Conservation (phyloP, 2,329 filamentous ascomycete species). For the Fusarium chaquense region DNA sequence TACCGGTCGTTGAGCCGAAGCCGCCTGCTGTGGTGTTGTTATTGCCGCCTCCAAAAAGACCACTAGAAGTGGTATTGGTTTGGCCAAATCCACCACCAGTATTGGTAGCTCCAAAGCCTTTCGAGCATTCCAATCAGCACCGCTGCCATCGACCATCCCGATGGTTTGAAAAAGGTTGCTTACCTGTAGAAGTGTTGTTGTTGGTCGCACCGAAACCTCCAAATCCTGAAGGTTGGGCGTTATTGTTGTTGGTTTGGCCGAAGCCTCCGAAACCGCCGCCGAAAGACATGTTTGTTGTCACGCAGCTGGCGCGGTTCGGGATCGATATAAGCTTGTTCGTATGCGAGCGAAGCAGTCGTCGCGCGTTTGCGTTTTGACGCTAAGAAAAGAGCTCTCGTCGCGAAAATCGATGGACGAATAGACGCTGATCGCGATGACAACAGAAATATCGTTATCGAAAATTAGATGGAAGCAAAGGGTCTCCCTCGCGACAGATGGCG, state of each 20-base stretch:
- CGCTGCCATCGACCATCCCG: constrained; percentile 37
- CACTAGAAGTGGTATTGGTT: constrained; percentile 48
- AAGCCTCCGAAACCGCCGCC: constrained; percentile 64
- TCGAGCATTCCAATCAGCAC: constrained; percentile 45
- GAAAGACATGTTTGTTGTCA: constrained; percentile 64
- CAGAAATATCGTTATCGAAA: constrained; percentile 13
- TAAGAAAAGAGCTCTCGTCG: constrained; percentile 31
- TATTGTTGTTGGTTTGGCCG: constrained; percentile 64
- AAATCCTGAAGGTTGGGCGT: constrained; percentile 62
- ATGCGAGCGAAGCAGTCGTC: constrained; percentile 33
- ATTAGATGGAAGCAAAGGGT: constrained; percentile 2
- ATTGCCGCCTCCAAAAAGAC: constrained; percentile 60
- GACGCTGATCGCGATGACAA: constrained; percentile 14
- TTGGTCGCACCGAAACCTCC: constrained; percentile 65
- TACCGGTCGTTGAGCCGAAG: constrained; percentile 54
- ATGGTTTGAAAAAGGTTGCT: constrained; percentile 49
- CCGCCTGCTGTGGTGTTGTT: constrained; percentile 50
- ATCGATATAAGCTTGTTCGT: constrained; percentile 30
- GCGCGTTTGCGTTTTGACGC: constrained; percentile 39
- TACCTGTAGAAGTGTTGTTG: constrained; percentile 64
- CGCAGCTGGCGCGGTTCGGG: constrained; percentile 39
- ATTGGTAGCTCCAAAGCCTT: constrained; percentile 53
- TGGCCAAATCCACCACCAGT: constrained; percentile 59
- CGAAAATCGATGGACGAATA: constrained; percentile 35
- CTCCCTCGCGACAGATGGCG: constrained; percentile 13